Conservation (phyloP, 768 basidiomycete genomes). For the Termitomyces sp. region DNA sequence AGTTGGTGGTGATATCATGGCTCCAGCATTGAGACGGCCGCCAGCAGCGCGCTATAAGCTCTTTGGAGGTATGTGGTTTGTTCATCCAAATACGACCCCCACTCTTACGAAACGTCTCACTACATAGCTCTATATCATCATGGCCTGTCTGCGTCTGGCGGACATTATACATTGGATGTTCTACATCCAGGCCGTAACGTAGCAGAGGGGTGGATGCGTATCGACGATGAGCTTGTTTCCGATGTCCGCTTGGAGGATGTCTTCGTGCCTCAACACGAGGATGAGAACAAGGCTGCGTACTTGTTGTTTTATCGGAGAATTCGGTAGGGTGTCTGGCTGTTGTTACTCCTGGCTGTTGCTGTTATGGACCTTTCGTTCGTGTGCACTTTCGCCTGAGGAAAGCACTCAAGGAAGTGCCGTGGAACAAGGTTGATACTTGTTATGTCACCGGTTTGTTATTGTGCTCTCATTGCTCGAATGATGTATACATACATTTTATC, state of each 20-base stretch:
- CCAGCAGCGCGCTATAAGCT: constrained; percentile 66
- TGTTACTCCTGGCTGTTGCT: too few species aligned
- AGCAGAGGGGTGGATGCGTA: constrained; percentile 82
- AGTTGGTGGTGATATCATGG: constrained; percentile 69
- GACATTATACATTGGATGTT: constrained; percentile 94
- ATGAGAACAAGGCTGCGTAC: constrained; percentile 70
- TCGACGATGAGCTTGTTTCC: constrained; percentile 89
- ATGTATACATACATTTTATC: background rate
- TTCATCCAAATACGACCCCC: background rate
- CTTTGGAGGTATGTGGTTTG: constrained; percentile 64
- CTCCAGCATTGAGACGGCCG: constrained; percentile 43
- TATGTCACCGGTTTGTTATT: background rate
- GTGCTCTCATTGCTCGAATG: background rate
- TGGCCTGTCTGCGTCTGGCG: constrained; percentile 84
- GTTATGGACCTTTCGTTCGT: background rate
- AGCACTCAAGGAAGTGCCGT: background rate
- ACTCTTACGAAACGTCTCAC: background rate
- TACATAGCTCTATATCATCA: constrained; percentile 86
- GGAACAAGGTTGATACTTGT: background rate
- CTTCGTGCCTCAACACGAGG: constrained; percentile 53
- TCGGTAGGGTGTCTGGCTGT: constrained; percentile 17
- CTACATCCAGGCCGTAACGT: constrained; percentile 65
- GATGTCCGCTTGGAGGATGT: constrained; percentile 74
- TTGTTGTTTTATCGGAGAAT: constrained; percentile 80
- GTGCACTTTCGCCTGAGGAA: background rate